Conservation (phyloP, 2,329 filamentous ascomycete genomes). For the Coniochaeta sp. region DNA sequence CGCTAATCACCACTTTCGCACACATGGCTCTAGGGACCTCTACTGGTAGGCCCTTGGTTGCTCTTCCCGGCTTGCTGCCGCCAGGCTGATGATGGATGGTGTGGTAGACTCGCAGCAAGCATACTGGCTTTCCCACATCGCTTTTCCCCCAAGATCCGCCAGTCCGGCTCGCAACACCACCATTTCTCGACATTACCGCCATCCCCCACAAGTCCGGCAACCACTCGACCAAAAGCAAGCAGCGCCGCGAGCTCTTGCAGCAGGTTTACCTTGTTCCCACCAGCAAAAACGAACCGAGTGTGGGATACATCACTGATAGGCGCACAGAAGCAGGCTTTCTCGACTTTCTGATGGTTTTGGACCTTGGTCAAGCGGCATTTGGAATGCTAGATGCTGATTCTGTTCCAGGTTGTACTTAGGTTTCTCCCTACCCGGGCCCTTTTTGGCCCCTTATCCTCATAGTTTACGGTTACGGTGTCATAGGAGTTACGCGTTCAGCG, state of each 20-base stretch:
- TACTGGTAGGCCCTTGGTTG: slow-evolving; percentile 10
- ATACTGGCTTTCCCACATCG: neutral
- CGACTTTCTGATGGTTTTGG: neutral
- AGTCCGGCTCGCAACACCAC: neutral
- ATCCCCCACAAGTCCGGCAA: no score
- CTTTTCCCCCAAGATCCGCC: neutral
- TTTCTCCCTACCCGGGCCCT: neutral
- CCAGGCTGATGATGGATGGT: slow-evolving; percentile 4
- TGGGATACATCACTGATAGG: neutral
- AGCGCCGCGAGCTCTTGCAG: neutral
- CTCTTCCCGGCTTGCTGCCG: neutral
- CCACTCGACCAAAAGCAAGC: neutral
- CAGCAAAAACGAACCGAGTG: neutral
- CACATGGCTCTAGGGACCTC: slow-evolving; percentile 37
- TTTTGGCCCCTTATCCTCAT: neutral
- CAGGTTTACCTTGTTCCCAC: neutral
- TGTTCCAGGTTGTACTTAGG: neutral
- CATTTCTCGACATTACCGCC: neutral
- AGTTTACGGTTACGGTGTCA: neutral
- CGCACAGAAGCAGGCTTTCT: slow-evolving; percentile 1
- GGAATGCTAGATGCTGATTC: slow-evolving; percentile 1
- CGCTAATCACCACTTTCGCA: slow-evolving; percentile 47
- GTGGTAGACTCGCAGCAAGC: neutral
- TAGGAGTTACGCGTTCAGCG: neutral
- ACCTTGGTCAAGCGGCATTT: neutral